Percentiles rank a stretch among this genome's conserved stretches.
These are phyloP conservation scores for Xylaria sp. DNA, from an alignment of 2,329 filamentous ascomycete species.

Conservation along the genomic window DNA sequence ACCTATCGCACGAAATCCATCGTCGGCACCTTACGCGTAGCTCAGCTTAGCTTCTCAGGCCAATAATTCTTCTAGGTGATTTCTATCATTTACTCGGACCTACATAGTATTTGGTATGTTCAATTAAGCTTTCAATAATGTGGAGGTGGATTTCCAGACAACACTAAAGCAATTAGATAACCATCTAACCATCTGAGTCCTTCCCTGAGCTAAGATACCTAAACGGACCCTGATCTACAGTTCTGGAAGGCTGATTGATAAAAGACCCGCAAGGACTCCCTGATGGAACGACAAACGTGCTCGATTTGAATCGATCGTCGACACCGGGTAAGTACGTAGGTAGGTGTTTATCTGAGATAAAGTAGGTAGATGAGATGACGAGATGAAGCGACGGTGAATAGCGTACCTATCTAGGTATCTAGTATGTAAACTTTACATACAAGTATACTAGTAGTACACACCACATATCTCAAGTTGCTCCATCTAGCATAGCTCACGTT, in stretches of 20 bases:
- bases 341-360: too few relatives aligned
- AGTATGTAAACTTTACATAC: not conserved
- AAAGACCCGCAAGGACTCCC: not conserved
- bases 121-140: conserved; percentile 30
- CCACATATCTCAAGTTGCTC: not conserved
- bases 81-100: conserved; percentile 8
- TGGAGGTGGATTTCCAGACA: conserved; percentile 15
- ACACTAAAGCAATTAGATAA: not conserved
- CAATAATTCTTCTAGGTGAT: not conserved
- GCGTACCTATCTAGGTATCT: too few relatives aligned
- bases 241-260: not conserved
- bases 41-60: too few relatives aligned
- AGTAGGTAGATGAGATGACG: not conserved
- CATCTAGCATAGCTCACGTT: not conserved
- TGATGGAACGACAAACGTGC: conserved; percentile 16
- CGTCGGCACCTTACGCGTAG: not conserved
- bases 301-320: not conserved
- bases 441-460: not conserved
- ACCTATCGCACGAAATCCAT: not conserved
- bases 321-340: not conserved
- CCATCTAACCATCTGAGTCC: not conserved
- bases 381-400: conserved; percentile 1
- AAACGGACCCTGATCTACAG: conserved; percentile 3
- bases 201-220: conserved; percentile 1
- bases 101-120: conserved; percentile 17